These are phyloP conservation scores for Poronia punctata DNA, from an alignment of 495 filamentous ascomycete genomes.

Conservation along the genomic window DNA sequence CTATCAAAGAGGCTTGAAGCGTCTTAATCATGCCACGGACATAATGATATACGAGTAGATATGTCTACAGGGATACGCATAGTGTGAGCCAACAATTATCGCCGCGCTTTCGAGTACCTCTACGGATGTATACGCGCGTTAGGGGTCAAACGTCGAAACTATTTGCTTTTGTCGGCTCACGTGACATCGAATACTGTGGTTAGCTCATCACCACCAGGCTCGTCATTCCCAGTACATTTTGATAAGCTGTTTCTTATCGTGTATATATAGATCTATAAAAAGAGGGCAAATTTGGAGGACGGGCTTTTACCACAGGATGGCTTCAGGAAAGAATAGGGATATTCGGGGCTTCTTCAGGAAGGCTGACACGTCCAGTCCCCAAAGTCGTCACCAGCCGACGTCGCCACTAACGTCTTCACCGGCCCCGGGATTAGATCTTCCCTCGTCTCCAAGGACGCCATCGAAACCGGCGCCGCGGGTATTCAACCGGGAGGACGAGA, in stretches of 20 bases:
- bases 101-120: too few relatives aligned
- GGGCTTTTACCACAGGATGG: constrained; percentile 2
- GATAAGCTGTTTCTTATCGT: neutral
- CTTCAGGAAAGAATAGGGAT: constrained; percentile 15
- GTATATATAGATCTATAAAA: neutral
- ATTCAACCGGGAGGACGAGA: constrained; percentile 38
- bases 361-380: constrained; percentile 9
- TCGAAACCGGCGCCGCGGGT: constrained; percentile 18
- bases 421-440: constrained; percentile 10
- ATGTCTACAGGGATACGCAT: too few relatives aligned
- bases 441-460: constrained; percentile 24
- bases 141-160: too few relatives aligned
- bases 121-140: too few relatives aligned
- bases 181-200: too few relatives aligned
- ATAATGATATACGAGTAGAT: too few relatives aligned
- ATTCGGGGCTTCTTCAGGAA: constrained; percentile 31
- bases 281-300: neutral
- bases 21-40: too few relatives aligned
- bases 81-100: too few relatives aligned
- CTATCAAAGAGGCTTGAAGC: too few relatives aligned
- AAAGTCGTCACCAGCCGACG: constrained; percentile 8
- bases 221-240: neutral
- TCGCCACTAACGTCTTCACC: constrained; percentile 7
- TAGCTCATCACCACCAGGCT: too few relatives aligned
- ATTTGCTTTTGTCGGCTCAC: too few relatives aligned